phyloP scores from a whole-genome alignment of 2,329 filamentous ascomycete genomes.

The Penicillium capsulatum region DNA sequence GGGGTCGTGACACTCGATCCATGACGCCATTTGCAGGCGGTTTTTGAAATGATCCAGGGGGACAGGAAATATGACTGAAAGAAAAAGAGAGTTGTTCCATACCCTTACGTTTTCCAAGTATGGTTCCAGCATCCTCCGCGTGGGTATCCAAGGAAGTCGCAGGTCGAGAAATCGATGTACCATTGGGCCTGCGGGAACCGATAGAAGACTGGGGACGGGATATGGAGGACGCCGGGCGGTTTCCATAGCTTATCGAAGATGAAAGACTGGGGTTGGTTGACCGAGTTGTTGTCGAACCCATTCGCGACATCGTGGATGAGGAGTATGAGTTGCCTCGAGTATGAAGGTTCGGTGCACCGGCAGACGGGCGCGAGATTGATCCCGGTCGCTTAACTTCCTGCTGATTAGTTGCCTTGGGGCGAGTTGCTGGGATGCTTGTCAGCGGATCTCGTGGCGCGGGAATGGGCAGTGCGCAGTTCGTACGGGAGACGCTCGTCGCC shows the following conservation, averaged over 20 bases:
- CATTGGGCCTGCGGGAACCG: slow-evolving; percentile 48
- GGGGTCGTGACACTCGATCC: background rate
- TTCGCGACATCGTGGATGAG: slow-evolving; percentile 37
- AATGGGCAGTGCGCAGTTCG: slow-evolving; percentile 6
- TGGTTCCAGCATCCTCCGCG: slow-evolving; percentile 35
- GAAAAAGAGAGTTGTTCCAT: slow-evolving; percentile 39
- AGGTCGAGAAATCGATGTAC: slow-evolving; percentile 40
- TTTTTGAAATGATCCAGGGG: slow-evolving; percentile 9
- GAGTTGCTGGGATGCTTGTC: slow-evolving; percentile 31
- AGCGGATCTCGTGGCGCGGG: background rate
- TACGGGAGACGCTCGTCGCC: slow-evolving; percentile 33
- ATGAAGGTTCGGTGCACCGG: slow-evolving; percentile 43
- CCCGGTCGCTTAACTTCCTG: slow-evolving; percentile 39
- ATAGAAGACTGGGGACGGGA: slow-evolving; percentile 53
- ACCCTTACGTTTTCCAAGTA: slow-evolving; percentile 51
- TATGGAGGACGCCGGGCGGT: slow-evolving; percentile 45
- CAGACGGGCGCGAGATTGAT: slow-evolving; percentile 28
- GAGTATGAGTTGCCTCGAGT: slow-evolving; percentile 34
- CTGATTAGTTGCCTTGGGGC: slow-evolving; percentile 48
- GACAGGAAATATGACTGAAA: slow-evolving; percentile 15
- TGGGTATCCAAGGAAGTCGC: slow-evolving; percentile 43
- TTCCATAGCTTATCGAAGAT: slow-evolving; percentile 54
- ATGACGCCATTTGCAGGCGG: background rate
- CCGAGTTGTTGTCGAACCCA: slow-evolving; percentile 43
- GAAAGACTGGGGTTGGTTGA: slow-evolving; percentile 51